These are phyloP conservation scores for Phaeoacremonium minimum DNA, from an alignment of 2,329 filamentous ascomycete species.

Conservation along the genomic window DNA sequence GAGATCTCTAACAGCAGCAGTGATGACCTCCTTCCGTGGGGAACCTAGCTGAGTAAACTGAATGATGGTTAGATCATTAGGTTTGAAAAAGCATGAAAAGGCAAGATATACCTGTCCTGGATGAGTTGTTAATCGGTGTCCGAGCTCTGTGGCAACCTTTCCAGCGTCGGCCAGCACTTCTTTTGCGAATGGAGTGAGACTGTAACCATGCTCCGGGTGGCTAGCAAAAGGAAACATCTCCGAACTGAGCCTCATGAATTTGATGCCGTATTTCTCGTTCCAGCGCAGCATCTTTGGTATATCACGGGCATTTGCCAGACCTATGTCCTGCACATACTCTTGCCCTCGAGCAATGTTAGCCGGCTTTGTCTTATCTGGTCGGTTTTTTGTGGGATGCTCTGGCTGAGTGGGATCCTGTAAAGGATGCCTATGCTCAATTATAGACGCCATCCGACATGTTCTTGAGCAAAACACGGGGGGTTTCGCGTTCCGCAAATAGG, in stretches of 20 bases:
- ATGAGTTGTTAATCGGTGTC: slow-evolving; percentile 84
- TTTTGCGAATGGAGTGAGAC: slow-evolving; percentile 75
- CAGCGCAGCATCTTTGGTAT: slow-evolving; percentile 82
- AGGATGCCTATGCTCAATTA: slow-evolving; percentile 83
- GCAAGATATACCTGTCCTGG: slow-evolving; percentile 64
- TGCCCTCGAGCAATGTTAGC: slow-evolving; percentile 64
- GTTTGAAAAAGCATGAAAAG: background rate
- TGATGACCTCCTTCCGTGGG: slow-evolving; percentile 71
- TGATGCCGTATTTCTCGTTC: slow-evolving; percentile 91
- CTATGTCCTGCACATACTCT: slow-evolving; percentile 70
- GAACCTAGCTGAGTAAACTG: slow-evolving; percentile 88
- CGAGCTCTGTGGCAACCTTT: slow-evolving; percentile 68
- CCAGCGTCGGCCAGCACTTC: slow-evolving; percentile 74
- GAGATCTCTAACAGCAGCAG: slow-evolving; percentile 73
- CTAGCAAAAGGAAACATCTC: slow-evolving; percentile 98
- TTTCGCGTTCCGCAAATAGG: slow-evolving; percentile 77
- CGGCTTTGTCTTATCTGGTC: slow-evolving; percentile 70
- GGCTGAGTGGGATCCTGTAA: slow-evolving; percentile 70
- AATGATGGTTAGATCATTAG: too few relatives aligned
- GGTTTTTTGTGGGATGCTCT: slow-evolving; percentile 79
- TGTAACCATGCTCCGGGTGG: slow-evolving; percentile 82
- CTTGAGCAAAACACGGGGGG: slow-evolving; percentile 86
- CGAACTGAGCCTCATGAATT: slow-evolving; percentile 85
- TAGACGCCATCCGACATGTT: slow-evolving; percentile 86
- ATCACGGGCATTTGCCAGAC: slow-evolving; percentile 78